Evolutionary conservation across 1,284 basidiomycete species (phyloP).

Genomic region (Neonothopanus nambi): DNA sequence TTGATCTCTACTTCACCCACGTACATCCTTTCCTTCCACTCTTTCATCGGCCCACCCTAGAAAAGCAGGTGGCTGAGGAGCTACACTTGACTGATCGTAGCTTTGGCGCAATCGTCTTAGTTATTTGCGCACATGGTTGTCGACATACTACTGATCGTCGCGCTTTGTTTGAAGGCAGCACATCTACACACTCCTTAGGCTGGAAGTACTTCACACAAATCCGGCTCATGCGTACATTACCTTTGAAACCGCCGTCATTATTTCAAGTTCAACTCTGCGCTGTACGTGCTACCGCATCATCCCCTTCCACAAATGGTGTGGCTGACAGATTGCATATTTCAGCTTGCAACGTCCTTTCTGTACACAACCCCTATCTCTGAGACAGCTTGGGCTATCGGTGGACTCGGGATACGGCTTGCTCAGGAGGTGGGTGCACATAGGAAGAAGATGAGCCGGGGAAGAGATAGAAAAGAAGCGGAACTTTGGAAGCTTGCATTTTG

Average conservation of each 20-base stretch:
- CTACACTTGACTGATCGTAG: constrained; percentile 38
- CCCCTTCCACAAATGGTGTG: background rate
- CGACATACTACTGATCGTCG: constrained; percentile 4
- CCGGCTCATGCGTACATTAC: background rate
- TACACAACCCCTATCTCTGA: constrained; percentile 1
- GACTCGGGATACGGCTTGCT: constrained; percentile 7
- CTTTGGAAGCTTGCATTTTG: constrained; percentile 18
- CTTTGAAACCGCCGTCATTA: background rate
- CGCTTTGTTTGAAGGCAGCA: constrained; percentile 13
- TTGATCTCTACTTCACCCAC: constrained; percentile 47
- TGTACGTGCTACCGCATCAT: background rate
- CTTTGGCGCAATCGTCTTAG: constrained; percentile 46
- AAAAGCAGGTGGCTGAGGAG: constrained; percentile 35
- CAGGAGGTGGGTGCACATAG: constrained; percentile 13
- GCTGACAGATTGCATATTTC: background rate
- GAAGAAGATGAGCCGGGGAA: background rate
- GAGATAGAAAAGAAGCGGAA: constrained; percentile 10
- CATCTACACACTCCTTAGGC: constrained; percentile 40
- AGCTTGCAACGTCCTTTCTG: constrained; percentile 5
- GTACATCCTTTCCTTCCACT: constrained; percentile 41
- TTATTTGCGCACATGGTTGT: constrained; percentile 40
- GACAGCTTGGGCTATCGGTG: background rate
- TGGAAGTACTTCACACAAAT: constrained; percentile 50
- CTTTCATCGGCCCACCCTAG: constrained; percentile 47
- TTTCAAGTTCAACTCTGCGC: constrained; percentile 7